A percentile compares a stretch with the other conserved stretches of the same genome.
Conservation (phyloP, 192 early-diverging fungal species). For the Ambispora gerdemannii region DNA sequence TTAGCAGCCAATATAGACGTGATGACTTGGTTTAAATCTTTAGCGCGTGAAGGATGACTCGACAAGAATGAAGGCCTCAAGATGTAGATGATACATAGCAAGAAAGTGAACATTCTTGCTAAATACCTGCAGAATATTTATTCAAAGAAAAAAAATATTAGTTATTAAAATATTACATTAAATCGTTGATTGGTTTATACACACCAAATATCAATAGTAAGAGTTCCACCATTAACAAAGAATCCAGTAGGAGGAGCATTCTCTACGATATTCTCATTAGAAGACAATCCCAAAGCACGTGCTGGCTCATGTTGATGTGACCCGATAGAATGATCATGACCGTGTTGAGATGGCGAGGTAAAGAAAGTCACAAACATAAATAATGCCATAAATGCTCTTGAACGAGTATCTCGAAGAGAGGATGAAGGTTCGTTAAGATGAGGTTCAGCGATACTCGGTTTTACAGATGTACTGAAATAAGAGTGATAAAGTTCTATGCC, state of each 20-base stretch:
- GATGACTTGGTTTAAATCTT: conserved; percentile 5
- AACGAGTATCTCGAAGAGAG: conserved; percentile 29
- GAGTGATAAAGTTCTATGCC: conserved; percentile 43
- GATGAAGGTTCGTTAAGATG: conserved; percentile 36
- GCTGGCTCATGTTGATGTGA: conserved; percentile 21
- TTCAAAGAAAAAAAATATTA: background rate
- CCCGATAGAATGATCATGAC: conserved; percentile 2
- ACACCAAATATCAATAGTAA: conserved; percentile 27
- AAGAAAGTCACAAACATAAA: conserved; percentile 61
- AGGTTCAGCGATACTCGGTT: conserved; percentile 30
- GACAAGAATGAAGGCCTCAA: conserved; percentile 23
- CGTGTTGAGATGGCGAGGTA: conserved; percentile 30
- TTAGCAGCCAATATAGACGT: conserved; percentile 3
- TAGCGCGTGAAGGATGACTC: conserved; percentile 1
- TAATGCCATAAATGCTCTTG: conserved; percentile 56
- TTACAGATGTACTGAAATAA: background rate
- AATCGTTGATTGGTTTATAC: no score
- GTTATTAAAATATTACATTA: background rate
- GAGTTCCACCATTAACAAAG: conserved; percentile 5
- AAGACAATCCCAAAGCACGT: background rate
- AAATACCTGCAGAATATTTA: conserved; percentile 18
- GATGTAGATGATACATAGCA: conserved; percentile 25
- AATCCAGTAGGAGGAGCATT: background rate
- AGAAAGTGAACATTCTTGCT: conserved; percentile 9
- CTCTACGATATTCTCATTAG: background rate